Percentiles rank a stretch among this genome's conserved stretches.
Conservation (phyloP, 176 grass and related monocot genomes). For the Oryza coarctata region DNA sequence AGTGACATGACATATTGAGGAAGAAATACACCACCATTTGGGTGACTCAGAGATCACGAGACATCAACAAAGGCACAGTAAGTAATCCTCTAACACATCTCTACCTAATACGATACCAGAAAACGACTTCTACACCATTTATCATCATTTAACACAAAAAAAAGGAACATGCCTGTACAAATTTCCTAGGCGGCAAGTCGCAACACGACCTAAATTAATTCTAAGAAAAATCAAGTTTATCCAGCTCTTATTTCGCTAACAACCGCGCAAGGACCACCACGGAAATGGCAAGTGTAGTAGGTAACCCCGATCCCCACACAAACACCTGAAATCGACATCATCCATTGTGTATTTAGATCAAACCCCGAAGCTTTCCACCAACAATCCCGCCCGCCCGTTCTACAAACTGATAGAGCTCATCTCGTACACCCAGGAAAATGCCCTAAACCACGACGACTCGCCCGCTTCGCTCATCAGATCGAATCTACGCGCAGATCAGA, state of each 20-base stretch:
- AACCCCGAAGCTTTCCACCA: not conserved
- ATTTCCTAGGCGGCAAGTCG: not conserved
- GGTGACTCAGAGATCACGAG: not conserved
- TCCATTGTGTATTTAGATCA: not conserved
- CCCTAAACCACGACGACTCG: not conserved
- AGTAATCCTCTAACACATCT: not conserved
- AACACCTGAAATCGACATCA: not conserved
- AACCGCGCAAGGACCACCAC: not conserved
- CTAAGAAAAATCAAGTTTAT: not conserved
- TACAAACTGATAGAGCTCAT: not conserved
- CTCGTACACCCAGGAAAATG: not conserved
- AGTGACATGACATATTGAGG: not conserved
- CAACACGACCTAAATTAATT: not conserved
- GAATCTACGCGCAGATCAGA: not conserved
- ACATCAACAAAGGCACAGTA: not conserved
- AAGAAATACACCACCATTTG: no score
- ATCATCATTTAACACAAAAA: not conserved
- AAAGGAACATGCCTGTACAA: not conserved
- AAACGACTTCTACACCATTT: not conserved
- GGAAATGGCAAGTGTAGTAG: not conserved
- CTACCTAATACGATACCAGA: not conserved
- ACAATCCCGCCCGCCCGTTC: not conserved
- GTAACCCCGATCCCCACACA: not conserved
- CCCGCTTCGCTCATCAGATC: not conserved
- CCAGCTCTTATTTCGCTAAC: not conserved